Evolutionary conservation across 2,329 filamentous ascomycete species (phyloP), one percentile per base, ranked within the genome.

Genomic region (Aphanocladium album): DNA sequence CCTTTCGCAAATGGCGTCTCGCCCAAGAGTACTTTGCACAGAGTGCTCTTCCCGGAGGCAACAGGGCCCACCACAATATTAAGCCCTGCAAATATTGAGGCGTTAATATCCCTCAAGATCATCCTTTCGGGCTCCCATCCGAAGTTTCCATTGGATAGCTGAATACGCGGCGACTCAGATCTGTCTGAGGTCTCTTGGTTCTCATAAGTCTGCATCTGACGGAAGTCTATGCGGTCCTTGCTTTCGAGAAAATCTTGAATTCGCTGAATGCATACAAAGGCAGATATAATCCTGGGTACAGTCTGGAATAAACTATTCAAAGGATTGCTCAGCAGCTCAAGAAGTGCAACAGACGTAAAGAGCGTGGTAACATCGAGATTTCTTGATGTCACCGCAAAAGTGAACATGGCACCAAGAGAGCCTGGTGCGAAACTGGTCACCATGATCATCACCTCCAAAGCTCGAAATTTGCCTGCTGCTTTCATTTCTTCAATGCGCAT

Each of bases 21-120:
- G 5, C 65, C 65, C 4, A 67, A 60, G 0, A 79, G 65, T 0
- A 68, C 71, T 37, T 72, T 73, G 67, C 72, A 75, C 0, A 78
- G 64, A 0, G 76, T 73, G 0, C 75, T 76, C 60, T 79, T 79
- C 0, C 77, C 77, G 0, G 72, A 73, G 1, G 70, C 76, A 5
- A 77, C 67, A 0, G 75, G 75, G 0, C 76, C 76, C 16, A 74
- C 69, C 2, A 78, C 66, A 8, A 77, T 68, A 2, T 64, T 64
- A 0, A 64, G 57, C 1, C 71, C 68, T 2, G 78, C 65, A 1
- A 64, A 64, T 1, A 76, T 60, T 39, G 35, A 39, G 4, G 35
- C 35, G n/a, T 73, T 65, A 56, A 78, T 68, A 16, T 72, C 52
- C 1, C 39, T 64, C 2, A 77, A 67, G 11, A 64, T 62, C 59